Evolutionary conservation across 768 basidiomycete species (phyloP).

Genomic region (Leccinum imitatum): DNA sequence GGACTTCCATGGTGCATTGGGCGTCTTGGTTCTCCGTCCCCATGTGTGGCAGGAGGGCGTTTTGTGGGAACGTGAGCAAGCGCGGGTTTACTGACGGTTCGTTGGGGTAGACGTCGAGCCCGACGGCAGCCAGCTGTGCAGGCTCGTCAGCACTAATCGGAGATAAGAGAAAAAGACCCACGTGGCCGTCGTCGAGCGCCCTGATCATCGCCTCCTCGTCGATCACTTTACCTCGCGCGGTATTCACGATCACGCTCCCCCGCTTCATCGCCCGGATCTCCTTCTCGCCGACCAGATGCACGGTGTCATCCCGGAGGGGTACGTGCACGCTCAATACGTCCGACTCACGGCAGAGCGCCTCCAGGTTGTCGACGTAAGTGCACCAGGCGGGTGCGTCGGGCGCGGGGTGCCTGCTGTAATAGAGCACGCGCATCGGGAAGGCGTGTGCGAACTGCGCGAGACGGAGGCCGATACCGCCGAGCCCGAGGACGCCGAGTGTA

Average conservation of each 20-base stretch:
- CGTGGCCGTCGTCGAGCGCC: slow-evolving; percentile 85
- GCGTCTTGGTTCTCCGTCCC: slow-evolving; percentile 85
- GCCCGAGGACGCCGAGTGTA: slow-evolving; percentile 71
- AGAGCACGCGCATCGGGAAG: slow-evolving; percentile 89
- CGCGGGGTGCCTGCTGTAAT: slow-evolving; percentile 64
- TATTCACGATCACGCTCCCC: slow-evolving; percentile 80
- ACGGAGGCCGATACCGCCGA: slow-evolving; percentile 74
- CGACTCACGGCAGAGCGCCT: slow-evolving; percentile 61
- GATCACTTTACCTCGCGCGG: slow-evolving; percentile 87
- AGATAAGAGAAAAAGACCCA: slow-evolving; percentile 38
- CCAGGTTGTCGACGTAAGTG: slow-evolving; percentile 68
- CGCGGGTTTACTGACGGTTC: slow-evolving; percentile 80
- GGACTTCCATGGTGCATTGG: slow-evolving; percentile 79
- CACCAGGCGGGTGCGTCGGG: slow-evolving; percentile 67
- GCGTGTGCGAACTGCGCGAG: slow-evolving; percentile 70
- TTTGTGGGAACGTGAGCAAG: slow-evolving; percentile 76
- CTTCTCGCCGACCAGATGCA: slow-evolving; percentile 69
- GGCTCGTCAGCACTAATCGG: neutral
- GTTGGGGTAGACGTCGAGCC: slow-evolving; percentile 84
- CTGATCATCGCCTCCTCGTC: slow-evolving; percentile 86
- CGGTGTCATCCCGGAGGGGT: slow-evolving; percentile 73
- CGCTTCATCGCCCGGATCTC: slow-evolving; percentile 77
- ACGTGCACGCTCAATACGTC: slow-evolving; percentile 89
- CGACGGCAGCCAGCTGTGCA: slow-evolving; percentile 42
- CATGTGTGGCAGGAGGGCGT: slow-evolving; percentile 88